A percentile compares a stretch with the other conserved stretches of the same genome.
phyloP scores from a whole-genome alignment of 495 filamentous ascomycete genomes.

The Penicillium subrubescens region DNA sequence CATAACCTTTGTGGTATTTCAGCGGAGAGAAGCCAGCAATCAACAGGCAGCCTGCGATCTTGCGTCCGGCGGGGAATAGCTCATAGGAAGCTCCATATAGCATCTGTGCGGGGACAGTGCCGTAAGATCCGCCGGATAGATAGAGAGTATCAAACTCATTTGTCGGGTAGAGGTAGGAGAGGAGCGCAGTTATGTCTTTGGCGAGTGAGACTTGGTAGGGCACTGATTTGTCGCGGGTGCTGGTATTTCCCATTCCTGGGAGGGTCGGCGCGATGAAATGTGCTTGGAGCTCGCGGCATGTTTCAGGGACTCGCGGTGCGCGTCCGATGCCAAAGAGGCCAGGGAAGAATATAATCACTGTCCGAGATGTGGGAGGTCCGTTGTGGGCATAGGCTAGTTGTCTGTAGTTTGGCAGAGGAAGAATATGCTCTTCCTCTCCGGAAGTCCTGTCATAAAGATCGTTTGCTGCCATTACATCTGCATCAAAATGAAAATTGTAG shows the following conservation, averaged over 20 bases:
- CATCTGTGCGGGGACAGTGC: slow-evolving; percentile 10
- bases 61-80: slow-evolving; percentile 10
- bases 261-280: slow-evolving; percentile 6
- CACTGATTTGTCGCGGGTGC: slow-evolving; percentile 9
- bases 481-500: not conserved
- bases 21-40: slow-evolving; percentile 5
- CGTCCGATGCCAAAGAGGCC: slow-evolving; percentile 4
- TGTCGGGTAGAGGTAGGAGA: slow-evolving; percentile 4
- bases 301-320: not conserved
- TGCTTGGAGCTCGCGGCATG: slow-evolving; percentile 4
- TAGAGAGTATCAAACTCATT: slow-evolving; percentile 8
- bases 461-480: not conserved
- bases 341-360: slow-evolving; percentile 7
- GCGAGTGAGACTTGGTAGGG: slow-evolving; percentile 7
- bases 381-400: slow-evolving; percentile 11
- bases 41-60: slow-evolving; percentile 8
- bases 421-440: slow-evolving; percentile 6
- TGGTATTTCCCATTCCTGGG: slow-evolving; percentile 6
- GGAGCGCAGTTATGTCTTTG: slow-evolving; percentile 2
- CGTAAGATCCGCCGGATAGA: slow-evolving; percentile 9
- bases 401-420: slow-evolving; percentile 2
- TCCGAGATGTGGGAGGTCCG: not conserved
- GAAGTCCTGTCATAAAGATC: not conserved
- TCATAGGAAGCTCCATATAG: slow-evolving; percentile 11
- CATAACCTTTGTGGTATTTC: slow-evolving; percentile 3